Evolutionary conservation across 176 grass and related monocot genomes (phyloP).

Genomic region (Phragmites australis): DNA sequence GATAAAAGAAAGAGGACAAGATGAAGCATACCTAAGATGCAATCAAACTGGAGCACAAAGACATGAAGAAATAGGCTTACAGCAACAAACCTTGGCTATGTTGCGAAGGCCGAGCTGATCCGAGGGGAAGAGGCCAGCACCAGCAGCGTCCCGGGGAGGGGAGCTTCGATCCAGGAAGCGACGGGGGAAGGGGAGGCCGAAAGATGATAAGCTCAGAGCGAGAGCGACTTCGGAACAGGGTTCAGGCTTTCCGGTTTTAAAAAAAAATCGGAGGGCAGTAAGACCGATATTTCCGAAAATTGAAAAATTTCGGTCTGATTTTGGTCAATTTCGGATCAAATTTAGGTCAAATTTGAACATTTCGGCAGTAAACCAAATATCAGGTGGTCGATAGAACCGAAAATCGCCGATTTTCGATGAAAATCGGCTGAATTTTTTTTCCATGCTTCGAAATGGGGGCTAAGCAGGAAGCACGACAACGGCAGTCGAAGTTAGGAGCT

Average conservation of each 20-base stretch:
- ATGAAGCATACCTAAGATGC: neutral
- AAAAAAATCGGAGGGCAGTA: too few species aligned
- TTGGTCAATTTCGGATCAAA: too few species aligned
- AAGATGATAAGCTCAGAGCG: neutral
- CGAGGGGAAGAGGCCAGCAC: neutral
- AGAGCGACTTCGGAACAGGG: neutral
- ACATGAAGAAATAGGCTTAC: neutral
- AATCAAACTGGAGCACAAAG: neutral
- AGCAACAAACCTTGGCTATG: slow-evolving; percentile 24
- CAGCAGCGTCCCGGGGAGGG: neutral
- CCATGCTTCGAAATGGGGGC: too few species aligned
- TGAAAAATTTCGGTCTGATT: too few species aligned
- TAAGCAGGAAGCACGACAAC: neutral
- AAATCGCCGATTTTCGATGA: too few species aligned
- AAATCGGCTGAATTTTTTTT: too few species aligned
- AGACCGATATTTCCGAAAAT: too few species aligned
- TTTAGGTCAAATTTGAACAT: too few species aligned
- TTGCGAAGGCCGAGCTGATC: slow-evolving; percentile 27
- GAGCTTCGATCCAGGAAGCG: slow-evolving; percentile 15
- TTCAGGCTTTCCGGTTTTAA: too few species aligned
- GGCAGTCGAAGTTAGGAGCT: slow-evolving; percentile 21
- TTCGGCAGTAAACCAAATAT: too few species aligned
- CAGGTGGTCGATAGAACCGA: too few species aligned
- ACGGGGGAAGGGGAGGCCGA: neutral
- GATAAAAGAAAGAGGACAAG: neutral